Conservation (phyloP, 352 stramenopile species). For the Phytophthora meadii region DNA sequence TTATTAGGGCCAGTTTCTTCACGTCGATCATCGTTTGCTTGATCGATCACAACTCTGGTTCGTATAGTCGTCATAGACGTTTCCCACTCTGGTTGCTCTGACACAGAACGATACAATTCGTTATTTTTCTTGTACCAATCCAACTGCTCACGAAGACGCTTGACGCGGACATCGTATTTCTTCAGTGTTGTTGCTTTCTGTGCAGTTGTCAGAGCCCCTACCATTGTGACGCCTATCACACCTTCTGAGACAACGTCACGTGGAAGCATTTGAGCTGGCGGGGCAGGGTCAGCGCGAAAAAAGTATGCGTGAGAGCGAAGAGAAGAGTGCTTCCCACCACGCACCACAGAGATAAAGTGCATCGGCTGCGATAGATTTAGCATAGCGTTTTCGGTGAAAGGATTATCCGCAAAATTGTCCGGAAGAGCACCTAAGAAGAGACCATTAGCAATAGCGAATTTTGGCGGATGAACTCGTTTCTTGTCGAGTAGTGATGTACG, state of each 20-base stretch:
- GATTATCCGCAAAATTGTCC: no score
- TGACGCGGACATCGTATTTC: neutral
- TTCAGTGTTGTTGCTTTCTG: constrained; percentile 4
- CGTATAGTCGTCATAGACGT: neutral
- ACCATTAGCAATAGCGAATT: no score
- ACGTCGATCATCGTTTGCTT: no score
- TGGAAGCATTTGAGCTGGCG: constrained; percentile 2
- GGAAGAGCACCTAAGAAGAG: no score
- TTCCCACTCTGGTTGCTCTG: neutral
- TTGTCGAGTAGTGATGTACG: no score
- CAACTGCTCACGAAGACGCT: neutral
- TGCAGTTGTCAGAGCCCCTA: neutral
- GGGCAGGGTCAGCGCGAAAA: constrained; percentile 5
- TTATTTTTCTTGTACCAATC: constrained; percentile 9
- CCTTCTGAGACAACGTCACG: constrained; percentile 5
- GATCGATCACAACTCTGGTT: neutral
- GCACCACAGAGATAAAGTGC: constrained; percentile 15
- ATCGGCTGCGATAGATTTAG: constrained; percentile 14
- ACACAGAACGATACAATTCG: neutral
- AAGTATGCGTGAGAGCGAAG: constrained; percentile 13
- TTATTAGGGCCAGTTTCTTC: no score
- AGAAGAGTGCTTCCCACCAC: constrained; percentile 1
- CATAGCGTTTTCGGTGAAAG: constrained; percentile 5
- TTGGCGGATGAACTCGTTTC: no score
- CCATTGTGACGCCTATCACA: neutral